Base-by-base conservation (phyloP, 495 filamentous ascomycete species). In the Talaromyces proteolyticus region DNA sequence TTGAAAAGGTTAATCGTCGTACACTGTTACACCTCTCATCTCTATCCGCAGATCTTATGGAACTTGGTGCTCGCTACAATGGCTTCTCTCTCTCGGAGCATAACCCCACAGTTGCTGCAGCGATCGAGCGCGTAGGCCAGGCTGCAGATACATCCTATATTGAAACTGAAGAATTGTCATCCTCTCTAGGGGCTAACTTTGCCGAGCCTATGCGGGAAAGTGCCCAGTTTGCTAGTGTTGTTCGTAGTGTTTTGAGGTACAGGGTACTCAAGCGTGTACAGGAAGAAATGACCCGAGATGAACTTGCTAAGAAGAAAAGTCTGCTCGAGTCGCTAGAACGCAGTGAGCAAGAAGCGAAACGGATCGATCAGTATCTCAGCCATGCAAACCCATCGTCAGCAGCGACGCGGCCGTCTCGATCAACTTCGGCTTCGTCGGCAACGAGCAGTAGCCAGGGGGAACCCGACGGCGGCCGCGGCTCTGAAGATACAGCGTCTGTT, bases 151-250 rank as follows among this genome's bases (percentile, higher is more conserved):
- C 87, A 1, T 96, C 94, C 1, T 98, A 96, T 59, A 91, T 98
- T 49, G 90, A 89, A 20, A 96, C 92, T 0, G 90, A 94, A 57
- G 93, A 97, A 59, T 72, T 98, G 2, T 90, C 91, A 1, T 79
- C 79, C 2, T 82, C 85, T 0, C 64, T 98, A 29, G 88, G 89
- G 14, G 89, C 90, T 1, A 88, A 80, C 53, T 98, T 98, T 65
- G 92, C 93, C 0, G 93, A 98, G 58, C 93, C 93, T 3, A 94
- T 98, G 87, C 79, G 93, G 26, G 93, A 98, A 65, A 94, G 86
- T 54, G 93, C 93, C 14, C 93, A 98, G 59, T 97, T 98, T 61
- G 93, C 93, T 0, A 89, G 93, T 19, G 87, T 98, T 0, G 93
- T 98, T 10, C 81, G 93, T 16, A 86, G 72, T 47, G 91, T 97